Evolutionary conservation across 495 filamentous ascomycete genomes (phyloP).

Genomic region (Sordaria brevicollis): DNA sequence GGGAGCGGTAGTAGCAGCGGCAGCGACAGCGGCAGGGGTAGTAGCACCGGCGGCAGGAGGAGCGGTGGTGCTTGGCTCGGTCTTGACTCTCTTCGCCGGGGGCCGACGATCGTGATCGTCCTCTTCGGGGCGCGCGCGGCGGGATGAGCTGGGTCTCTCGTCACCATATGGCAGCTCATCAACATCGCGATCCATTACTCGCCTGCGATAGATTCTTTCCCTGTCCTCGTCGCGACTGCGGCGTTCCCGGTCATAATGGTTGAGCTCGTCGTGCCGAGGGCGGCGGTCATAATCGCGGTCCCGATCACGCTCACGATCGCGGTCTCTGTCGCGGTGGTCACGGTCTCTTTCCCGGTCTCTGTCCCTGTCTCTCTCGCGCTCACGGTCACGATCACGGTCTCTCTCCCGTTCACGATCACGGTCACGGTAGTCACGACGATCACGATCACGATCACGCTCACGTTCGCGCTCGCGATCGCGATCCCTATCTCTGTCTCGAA

Average conservation of each 20-base stretch:
- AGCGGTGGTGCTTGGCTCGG: not conserved
- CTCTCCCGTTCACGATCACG: constrained; percentile 31
- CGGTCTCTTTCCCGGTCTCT: constrained; percentile 28
- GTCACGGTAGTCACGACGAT: constrained; percentile 34
- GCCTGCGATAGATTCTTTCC: constrained; percentile 71
- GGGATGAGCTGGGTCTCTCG: constrained; percentile 51
- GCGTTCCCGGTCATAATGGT: constrained; percentile 56
- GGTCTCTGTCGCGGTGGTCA: constrained; percentile 26
- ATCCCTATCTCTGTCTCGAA: constrained; percentile 42
- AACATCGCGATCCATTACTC: constrained; percentile 65
- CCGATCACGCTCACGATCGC: constrained; percentile 26
- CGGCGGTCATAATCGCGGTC: constrained; percentile 31
- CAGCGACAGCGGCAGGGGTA: not conserved
- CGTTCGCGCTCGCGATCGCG: constrained; percentile 47
- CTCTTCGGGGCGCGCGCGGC: constrained; percentile 68
- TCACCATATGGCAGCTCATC: constrained; percentile 86
- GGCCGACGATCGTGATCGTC: constrained; percentile 57
- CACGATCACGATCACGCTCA: constrained; percentile 33
- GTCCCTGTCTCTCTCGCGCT: constrained; percentile 26
- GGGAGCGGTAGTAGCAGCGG: not conserved
- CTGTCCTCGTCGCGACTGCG: constrained; percentile 77
- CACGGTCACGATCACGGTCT: constrained; percentile 25
- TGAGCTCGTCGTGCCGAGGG: constrained; percentile 38
- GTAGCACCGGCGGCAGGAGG: not conserved
- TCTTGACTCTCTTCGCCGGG: constrained; percentile 29